Conservation (phyloP, 208 protist genomes). For the Leishmania lainsoni region DNA sequence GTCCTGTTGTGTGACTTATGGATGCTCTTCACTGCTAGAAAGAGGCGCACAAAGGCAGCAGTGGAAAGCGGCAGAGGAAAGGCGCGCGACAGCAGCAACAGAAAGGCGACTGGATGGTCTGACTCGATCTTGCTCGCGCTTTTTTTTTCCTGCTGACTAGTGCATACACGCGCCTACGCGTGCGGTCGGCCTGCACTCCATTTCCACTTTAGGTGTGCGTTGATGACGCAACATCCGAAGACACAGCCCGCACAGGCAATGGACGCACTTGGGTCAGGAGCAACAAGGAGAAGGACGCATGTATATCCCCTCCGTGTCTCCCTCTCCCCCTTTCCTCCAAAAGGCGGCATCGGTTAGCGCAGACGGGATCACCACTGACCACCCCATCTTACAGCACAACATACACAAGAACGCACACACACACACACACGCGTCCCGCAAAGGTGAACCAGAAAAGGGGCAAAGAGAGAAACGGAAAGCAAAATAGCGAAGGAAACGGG, state of each 20-base stretch:
- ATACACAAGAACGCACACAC: background rate
- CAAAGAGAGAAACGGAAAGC: background rate
- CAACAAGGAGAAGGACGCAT: background rate
- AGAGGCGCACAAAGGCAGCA: background rate
- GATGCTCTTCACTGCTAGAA: background rate
- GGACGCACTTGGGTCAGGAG: background rate
- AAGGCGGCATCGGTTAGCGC: background rate
- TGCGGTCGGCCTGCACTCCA: background rate
- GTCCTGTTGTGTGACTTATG: background rate
- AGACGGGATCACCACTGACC: background rate
- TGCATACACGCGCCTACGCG: background rate
- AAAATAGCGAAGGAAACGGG: too few relatives aligned
- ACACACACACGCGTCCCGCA: background rate
- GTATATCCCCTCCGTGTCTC: background rate
- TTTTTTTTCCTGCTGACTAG: background rate
- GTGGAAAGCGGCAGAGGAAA: background rate
- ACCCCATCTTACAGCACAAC: background rate
- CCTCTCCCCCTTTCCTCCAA: too few relatives aligned
- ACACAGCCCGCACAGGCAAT: background rate
- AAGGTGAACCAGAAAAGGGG: background rate
- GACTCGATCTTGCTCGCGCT: background rate
- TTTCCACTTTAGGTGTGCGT: background rate
- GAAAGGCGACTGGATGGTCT: background rate
- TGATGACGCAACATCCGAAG: background rate
- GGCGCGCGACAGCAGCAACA: background rate